Evolutionary conservation across 768 basidiomycete genomes (phyloP).

Genomic region (Lactarius sanguifluus): DNA sequence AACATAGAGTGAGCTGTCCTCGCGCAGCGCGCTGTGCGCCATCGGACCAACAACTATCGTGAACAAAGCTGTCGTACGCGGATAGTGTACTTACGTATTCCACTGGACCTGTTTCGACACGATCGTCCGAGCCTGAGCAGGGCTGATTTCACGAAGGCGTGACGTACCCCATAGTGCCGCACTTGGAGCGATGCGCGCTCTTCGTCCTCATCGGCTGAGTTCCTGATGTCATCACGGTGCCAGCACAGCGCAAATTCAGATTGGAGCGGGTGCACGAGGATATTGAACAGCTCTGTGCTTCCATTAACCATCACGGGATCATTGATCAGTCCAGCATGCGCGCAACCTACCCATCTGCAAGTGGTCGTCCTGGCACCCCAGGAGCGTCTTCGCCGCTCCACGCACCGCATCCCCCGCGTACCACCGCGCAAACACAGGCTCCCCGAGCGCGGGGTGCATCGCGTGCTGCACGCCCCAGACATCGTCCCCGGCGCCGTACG

Average conservation of each 20-base stretch:
- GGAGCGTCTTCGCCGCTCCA: slow-evolving; percentile 43
- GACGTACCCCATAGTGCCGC: slow-evolving; percentile 67
- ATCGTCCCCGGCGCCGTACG: slow-evolving; percentile 61
- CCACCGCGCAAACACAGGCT: slow-evolving; percentile 62
- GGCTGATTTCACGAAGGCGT: not conserved
- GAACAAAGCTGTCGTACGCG: not conserved
- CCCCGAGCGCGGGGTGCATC: slow-evolving; percentile 73
- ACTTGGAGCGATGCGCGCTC: slow-evolving; percentile 55
- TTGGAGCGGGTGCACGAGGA: slow-evolving; percentile 64
- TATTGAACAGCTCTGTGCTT: slow-evolving; percentile 64
- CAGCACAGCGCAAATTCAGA: slow-evolving; percentile 73
- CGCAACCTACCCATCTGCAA: slow-evolving; percentile 67
- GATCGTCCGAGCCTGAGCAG: not conserved
- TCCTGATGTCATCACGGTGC: slow-evolving; percentile 76
- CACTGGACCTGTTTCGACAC: slow-evolving; percentile 59
- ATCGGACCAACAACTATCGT: not conserved
- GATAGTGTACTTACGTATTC: slow-evolving; percentile 59
- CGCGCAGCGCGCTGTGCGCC: slow-evolving; percentile 57
- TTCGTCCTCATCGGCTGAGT: slow-evolving; percentile 56
- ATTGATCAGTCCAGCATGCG: not conserved
- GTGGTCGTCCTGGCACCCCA: slow-evolving; percentile 57
- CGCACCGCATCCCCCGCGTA: slow-evolving; percentile 59
- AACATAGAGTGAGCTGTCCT: slow-evolving; percentile 66
- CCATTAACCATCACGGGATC: not conserved
- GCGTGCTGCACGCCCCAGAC: slow-evolving; percentile 81